These are phyloP conservation scores for Fusarium sacchari DNA, from an alignment of 2,329 filamentous ascomycete genomes.

Conservation along the genomic window DNA sequence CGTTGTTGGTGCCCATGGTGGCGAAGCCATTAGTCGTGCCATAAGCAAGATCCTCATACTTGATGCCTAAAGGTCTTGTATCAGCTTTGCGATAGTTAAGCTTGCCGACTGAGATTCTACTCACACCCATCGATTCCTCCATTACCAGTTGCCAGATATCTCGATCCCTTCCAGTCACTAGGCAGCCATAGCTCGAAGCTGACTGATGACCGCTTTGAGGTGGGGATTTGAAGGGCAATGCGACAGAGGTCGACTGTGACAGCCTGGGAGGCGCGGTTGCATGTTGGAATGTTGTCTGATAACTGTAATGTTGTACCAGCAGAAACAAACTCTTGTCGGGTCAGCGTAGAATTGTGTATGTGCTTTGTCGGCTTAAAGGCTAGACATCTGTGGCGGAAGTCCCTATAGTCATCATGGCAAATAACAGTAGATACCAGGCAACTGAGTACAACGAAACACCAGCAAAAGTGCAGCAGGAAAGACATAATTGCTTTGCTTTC, in stretches of 20 bases:
- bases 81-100: not conserved
- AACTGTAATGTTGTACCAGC: not conserved
- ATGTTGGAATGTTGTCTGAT: constrained; percentile 5
- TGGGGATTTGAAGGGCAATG: constrained; percentile 15
- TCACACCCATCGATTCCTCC: constrained; percentile 59
- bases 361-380: not conserved
- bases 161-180: constrained; percentile 52
- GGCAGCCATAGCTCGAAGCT: constrained; percentile 58
- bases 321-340: constrained; percentile 6
- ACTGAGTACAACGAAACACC: not conserved
- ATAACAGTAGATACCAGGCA: not conserved
- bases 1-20: constrained; percentile 59
- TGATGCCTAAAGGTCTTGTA: constrained; percentile 47
- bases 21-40: constrained; percentile 55
- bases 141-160: constrained; percentile 60
- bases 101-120: not conserved
- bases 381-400: constrained; percentile 7
- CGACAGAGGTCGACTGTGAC: constrained; percentile 12
- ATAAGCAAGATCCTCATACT: constrained; percentile 52
- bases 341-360: constrained; percentile 17
- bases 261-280: constrained; percentile 14
- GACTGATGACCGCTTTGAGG: constrained; percentile 41
- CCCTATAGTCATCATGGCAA: not conserved
- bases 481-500: not conserved
- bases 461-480: not conserved